phyloP scores from a whole-genome alignment of 1,284 basidiomycete genomes.

The Malassezia caprae region DNA sequence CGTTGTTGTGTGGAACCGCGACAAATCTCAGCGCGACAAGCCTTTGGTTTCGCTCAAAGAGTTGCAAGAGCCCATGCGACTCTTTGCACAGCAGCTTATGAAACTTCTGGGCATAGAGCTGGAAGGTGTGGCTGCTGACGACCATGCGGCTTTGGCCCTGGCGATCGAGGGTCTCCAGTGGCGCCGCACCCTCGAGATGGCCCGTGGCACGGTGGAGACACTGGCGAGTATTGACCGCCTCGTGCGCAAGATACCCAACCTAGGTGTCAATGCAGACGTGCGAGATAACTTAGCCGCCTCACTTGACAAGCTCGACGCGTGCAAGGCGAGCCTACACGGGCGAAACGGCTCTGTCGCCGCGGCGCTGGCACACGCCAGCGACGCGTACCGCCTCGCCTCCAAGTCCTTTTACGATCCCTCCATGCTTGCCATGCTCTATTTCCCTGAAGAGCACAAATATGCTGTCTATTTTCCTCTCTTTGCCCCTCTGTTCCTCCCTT shows the following conservation, averaged over 20 bases:
- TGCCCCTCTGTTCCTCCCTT: slow-evolving; percentile 57
- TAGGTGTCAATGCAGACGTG: slow-evolving; percentile 33
- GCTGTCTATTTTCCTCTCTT: slow-evolving; percentile 48
- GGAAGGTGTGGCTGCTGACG: not conserved
- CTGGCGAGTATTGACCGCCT: slow-evolving; percentile 32
- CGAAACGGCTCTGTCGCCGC: slow-evolving; percentile 57
- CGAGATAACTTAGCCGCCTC: slow-evolving; percentile 18
- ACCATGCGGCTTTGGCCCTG: not conserved
- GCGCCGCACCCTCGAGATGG: slow-evolving; percentile 26
- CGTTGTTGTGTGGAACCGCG: slow-evolving; percentile 64
- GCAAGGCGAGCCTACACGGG: not conserved
- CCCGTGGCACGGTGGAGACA: slow-evolving; percentile 24
- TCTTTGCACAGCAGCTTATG: slow-evolving; percentile 67
- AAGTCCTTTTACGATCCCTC: slow-evolving; percentile 91
- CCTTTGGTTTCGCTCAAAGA: slow-evolving; percentile 21
- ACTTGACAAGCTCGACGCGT: slow-evolving; percentile 11
- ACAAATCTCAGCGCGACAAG: not conserved
- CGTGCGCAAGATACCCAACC: slow-evolving; percentile 31
- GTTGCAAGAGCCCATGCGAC: slow-evolving; percentile 58
- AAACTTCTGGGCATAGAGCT: slow-evolving; percentile 61
- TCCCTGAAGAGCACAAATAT: slow-evolving; percentile 53
- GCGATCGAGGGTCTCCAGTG: slow-evolving; percentile 19
- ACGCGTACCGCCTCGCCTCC: slow-evolving; percentile 53
- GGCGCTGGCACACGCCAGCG: slow-evolving; percentile 55
- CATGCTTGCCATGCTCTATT: slow-evolving; percentile 91